Base-by-base conservation (phyloP, 192 early-diverging fungal species). In the Rhizophagus prolifer region DNA sequence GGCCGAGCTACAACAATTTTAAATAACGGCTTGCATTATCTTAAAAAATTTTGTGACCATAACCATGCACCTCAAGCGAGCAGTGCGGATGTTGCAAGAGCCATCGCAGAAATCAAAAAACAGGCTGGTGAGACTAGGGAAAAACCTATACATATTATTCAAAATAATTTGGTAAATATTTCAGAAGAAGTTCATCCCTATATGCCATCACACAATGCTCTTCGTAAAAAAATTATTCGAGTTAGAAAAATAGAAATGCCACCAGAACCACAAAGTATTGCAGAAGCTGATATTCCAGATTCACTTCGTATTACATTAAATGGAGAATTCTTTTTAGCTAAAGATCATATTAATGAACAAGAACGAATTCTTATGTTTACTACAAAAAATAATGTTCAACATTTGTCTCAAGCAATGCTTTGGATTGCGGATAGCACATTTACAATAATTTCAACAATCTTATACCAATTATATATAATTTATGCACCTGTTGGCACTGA, bases 301-400 rank as follows among this genome's bases (percentile, higher is more conserved):
- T 31, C 30, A 8, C 36, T 38, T 38, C 7, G 36, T 5, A 7
- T 38, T 26, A 71, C 41, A 4, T 71, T 71, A 14, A 36, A 71
- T 46, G 36, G 69, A 23, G 7, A 44, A 8, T 1, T 31, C 9
- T 71, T 71, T 50, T 25, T 71, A 12, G 23, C 54, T 7, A 47
- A 21, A 67, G 69, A 71, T 71, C 4, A 13, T 38, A 38, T 8
- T 38, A 38, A 38, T 38, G 36, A 38, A 38, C 9, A 14, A 10
- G 9, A 10, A 47, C 7, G 69, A 71, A 47, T 71, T 50, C 69
- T 50, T 71, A 5, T 71, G 6, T 71, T 50, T 26, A 71, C 69
- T 1, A 71, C 69, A 0, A 71, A 26, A 71, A 14, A 21, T 50
- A 71, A 71, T 47, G 25, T 71, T n/a, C 44, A 44, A 19, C 28